phyloP scores from a whole-genome alignment of 2,329 filamentous ascomycete species.

The Aspergillus sp. region DNA sequence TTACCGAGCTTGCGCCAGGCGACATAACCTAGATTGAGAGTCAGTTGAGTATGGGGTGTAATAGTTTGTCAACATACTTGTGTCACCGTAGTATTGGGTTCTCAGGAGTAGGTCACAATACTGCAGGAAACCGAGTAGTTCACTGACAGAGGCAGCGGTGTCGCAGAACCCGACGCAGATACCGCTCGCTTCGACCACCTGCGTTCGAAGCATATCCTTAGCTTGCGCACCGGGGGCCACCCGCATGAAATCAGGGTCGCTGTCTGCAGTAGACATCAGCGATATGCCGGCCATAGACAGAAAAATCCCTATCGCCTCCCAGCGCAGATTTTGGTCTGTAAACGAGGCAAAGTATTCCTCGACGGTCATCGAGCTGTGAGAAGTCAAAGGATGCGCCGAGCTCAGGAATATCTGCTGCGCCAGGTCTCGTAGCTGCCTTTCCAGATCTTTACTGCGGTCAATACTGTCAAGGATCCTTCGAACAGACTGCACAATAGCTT shows the following conservation, averaged over 20 bases:
- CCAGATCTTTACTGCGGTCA: constrained; percentile 20
- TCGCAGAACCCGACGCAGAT: constrained; percentile 34
- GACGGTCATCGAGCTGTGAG: constrained; percentile 28
- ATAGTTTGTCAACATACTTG: constrained; percentile 28
- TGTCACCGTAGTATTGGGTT: constrained; percentile 37
- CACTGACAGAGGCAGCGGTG: constrained; percentile 33
- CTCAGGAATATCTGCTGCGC: constrained; percentile 31
- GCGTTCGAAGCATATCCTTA: constrained; percentile 31
- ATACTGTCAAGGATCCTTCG: constrained; percentile 26
- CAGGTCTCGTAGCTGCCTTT: constrained; percentile 27
- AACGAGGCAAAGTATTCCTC: constrained; percentile 33
- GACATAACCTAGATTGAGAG: constrained; percentile 39
- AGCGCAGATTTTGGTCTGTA: constrained; percentile 35
- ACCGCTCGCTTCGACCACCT: constrained; percentile 35
- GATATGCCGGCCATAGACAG: constrained; percentile 41
- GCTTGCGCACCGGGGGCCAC: constrained; percentile 19
- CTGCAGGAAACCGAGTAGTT: constrained; percentile 36
- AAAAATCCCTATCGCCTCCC: constrained; percentile 44
- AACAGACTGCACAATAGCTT: constrained; percentile 27
- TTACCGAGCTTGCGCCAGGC: constrained; percentile 51
- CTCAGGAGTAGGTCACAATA: constrained; percentile 32
- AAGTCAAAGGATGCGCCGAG: constrained; percentile 26
- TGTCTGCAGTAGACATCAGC: constrained; percentile 29
- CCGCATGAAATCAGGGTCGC: constrained; percentile 29
- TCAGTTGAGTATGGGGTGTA: background rate